Evolutionary conservation across 2,329 filamentous ascomycete genomes (phyloP).

Genomic region (Fusarium dimerum): DNA sequence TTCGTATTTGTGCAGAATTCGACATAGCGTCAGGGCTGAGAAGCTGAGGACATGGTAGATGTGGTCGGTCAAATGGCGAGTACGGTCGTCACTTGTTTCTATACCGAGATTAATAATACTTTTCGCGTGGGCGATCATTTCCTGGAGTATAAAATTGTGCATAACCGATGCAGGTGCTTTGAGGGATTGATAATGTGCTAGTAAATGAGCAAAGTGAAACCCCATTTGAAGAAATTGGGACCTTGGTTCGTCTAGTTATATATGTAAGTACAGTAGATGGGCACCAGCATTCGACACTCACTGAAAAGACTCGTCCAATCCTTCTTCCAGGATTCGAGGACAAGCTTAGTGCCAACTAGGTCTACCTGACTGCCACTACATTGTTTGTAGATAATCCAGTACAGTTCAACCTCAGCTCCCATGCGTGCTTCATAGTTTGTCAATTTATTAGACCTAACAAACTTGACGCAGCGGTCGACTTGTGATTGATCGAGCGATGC

Average conservation of each 20-base stretch:
- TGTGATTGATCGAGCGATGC: constrained; percentile 20
- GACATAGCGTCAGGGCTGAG: constrained; percentile 26
- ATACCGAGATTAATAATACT: constrained; percentile 32
- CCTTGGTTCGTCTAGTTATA: constrained; percentile 22
- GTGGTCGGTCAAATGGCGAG: constrained; percentile 31
- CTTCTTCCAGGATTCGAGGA: constrained; percentile 22
- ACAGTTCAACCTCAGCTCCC: constrained; percentile 30
- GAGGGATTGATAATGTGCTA: constrained; percentile 25
- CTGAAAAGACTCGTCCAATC: constrained; percentile 25
- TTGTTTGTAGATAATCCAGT: constrained; percentile 30
- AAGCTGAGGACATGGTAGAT: constrained; percentile 33
- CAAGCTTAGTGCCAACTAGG: constrained; percentile 6
- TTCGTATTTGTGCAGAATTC: constrained; percentile 26
- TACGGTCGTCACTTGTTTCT: constrained; percentile 29
- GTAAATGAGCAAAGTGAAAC: constrained; percentile 29
- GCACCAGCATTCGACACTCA: neutral
- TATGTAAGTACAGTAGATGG: neutral
- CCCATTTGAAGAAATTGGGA: constrained; percentile 34
- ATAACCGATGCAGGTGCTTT: constrained; percentile 16
- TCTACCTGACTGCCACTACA: constrained; percentile 11
- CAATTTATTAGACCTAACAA: constrained; percentile 9
- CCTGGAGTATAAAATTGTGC: constrained; percentile 11
- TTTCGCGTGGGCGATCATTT: constrained; percentile 25
- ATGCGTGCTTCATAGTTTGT: constrained; percentile 30
- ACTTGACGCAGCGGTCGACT: constrained; percentile 19